Evolutionary conservation across 108 stramenopile genomes (phyloP).

Genomic region (Pseudonitzschia pungens): DNA sequence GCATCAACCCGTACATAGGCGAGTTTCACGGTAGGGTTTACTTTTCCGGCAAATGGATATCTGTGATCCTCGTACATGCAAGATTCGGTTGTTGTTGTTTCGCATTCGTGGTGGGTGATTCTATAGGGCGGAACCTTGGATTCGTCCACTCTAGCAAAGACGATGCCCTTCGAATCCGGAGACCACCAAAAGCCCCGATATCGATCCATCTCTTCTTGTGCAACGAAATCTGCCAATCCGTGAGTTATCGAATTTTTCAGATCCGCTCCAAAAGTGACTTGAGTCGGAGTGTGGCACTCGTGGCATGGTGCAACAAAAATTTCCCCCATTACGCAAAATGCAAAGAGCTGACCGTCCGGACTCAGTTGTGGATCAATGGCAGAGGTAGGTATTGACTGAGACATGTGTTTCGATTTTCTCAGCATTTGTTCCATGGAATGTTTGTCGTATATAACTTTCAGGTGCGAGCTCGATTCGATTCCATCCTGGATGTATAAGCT

Average conservation of each 20-base stretch:
- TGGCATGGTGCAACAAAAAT: slow-evolving; percentile 46
- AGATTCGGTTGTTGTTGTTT: slow-evolving; percentile 30
- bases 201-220: slow-evolving; percentile 96
- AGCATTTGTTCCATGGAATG: slow-evolving; percentile 27
- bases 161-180: slow-evolving; percentile 58
- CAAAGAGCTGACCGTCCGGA: slow-evolving; percentile 64
- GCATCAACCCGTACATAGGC: slow-evolving; percentile 57
- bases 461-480: slow-evolving; percentile 26
- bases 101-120: slow-evolving; percentile 74
- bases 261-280: slow-evolving; percentile 48
- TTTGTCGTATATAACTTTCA: slow-evolving; percentile 54
- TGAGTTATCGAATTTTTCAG: slow-evolving; percentile 62
- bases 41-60: slow-evolving; percentile 93
- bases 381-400: slow-evolving; percentile 18
- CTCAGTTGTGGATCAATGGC: slow-evolving; percentile 70
- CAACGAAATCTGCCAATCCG: slow-evolving; percentile 92
- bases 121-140: slow-evolving; percentile 76
- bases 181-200: slow-evolving; percentile 94
- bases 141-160: slow-evolving; percentile 86
- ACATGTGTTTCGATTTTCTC: slow-evolving; percentile 19
- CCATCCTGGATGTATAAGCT: slow-evolving; percentile 69
- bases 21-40: slow-evolving; percentile 75
- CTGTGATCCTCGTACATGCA: slow-evolving; percentile 83
- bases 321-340: slow-evolving; percentile 63
- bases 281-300: slow-evolving; percentile 33